phyloP scores from a whole-genome alignment of 2,329 filamentous ascomycete species.

The Xylaria sp. region DNA sequence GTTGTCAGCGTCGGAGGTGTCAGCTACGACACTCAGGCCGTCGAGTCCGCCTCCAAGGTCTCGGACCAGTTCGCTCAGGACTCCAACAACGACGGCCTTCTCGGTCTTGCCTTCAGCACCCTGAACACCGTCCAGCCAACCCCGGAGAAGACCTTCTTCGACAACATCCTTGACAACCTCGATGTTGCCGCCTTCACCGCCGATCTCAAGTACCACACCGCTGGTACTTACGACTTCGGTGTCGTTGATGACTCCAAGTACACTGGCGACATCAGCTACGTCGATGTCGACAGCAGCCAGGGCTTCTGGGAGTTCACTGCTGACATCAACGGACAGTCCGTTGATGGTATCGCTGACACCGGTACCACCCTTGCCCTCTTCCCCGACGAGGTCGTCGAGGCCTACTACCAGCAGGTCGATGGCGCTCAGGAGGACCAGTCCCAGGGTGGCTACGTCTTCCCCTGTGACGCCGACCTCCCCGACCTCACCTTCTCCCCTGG shows the following conservation, averaged over 20 bases:
- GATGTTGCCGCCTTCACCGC: conserved; percentile 49
- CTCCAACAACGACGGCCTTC: conserved; percentile 49
- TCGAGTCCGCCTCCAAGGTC: conserved; percentile 50
- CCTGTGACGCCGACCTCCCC: conserved; percentile 60
- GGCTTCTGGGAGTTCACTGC: conserved; percentile 53
- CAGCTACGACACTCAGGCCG: conserved; percentile 46
- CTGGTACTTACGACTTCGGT: conserved; percentile 54
- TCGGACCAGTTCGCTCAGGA: conserved; percentile 49
- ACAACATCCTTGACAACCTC: conserved; percentile 47
- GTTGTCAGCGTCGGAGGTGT: conserved; percentile 49
- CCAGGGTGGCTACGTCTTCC: conserved; percentile 63
- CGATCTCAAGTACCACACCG: conserved; percentile 50
- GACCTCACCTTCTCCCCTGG: conserved; percentile 63
- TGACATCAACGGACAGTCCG: conserved; percentile 40
- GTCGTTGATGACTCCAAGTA: conserved; percentile 50
- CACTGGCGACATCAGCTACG: conserved; percentile 51
- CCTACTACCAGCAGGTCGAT: conserved; percentile 63
- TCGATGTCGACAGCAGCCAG: conserved; percentile 47
- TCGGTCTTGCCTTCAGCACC: conserved; percentile 52
- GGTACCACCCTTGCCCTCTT: conserved; percentile 66
- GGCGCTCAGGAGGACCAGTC: conserved; percentile 54
- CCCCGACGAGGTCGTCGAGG: conserved; percentile 55
- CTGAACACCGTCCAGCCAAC: conserved; percentile 49
- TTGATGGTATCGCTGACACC: conserved; percentile 66
- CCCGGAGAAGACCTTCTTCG: conserved; percentile 51